Conservation (phyloP, 2,329 filamentous ascomycete genomes). For the Penicillium capsulatum region DNA sequence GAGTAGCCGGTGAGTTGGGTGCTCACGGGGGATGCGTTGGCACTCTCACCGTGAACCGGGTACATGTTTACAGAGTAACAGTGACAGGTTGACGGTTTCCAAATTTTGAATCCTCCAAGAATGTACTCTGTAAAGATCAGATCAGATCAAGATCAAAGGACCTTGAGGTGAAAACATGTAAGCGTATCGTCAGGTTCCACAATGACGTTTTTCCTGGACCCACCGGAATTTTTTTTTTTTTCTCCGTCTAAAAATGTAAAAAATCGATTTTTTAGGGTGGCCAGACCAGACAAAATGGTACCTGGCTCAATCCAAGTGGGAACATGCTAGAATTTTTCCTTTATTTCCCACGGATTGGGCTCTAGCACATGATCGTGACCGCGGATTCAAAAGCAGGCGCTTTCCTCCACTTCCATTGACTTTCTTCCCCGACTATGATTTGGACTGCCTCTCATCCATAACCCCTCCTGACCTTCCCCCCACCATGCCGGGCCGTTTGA, state of each 20-base stretch:
- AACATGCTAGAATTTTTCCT: slow-evolving; percentile 22
- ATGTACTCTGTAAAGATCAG: too few relatives aligned
- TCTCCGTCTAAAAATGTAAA: slow-evolving; percentile 3
- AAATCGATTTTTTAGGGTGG: slow-evolving; percentile 15
- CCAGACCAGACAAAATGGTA: slow-evolving; percentile 19
- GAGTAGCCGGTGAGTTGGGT: slow-evolving; percentile 6
- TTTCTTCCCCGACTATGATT: not conserved
- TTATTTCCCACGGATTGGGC: slow-evolving; percentile 23
- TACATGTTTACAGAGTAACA: too few relatives aligned
- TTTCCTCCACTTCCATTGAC: slow-evolving; percentile 8
- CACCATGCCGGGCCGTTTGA: slow-evolving; percentile 41
- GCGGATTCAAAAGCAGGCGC: slow-evolving; percentile 21
- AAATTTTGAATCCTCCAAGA: too few relatives aligned
- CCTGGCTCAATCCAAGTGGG: slow-evolving; percentile 23
- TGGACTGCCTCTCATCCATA: not conserved
- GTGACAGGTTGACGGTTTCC: too few relatives aligned
- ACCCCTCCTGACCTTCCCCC: not conserved
- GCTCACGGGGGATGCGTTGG: not conserved
- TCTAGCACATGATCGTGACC: slow-evolving; percentile 20
- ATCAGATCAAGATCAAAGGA: too few relatives aligned
- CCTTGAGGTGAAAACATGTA: not conserved
- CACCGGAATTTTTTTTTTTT: slow-evolving; percentile 9
- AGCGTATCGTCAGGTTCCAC: slow-evolving; percentile 21
- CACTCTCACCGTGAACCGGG: not conserved
- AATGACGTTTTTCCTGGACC: slow-evolving; percentile 23